Conservation (phyloP, 139 green algal genomes). For the Bryopsis sp. region DNA sequence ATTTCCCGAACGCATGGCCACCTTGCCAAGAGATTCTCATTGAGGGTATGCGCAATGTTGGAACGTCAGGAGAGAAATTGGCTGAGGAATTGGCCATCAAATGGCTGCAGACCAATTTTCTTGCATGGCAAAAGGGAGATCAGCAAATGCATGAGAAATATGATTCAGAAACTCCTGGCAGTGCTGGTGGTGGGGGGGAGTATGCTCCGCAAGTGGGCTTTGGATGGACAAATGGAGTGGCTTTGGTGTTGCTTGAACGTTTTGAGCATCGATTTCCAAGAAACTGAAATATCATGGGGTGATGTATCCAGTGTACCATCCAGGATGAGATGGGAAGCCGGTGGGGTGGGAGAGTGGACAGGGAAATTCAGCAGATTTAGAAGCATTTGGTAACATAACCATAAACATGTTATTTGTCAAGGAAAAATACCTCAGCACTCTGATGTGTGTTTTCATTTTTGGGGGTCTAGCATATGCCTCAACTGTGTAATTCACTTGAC, state of each 20-base stretch:
- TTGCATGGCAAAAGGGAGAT: slow-evolving; percentile 23
- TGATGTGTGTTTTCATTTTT: too few species aligned
- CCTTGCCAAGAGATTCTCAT: slow-evolving; percentile 75
- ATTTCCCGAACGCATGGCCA: slow-evolving; percentile 89
- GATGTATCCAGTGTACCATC: too few species aligned
- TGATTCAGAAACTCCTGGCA: slow-evolving; percentile 23
- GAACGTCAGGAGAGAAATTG: slow-evolving; percentile 19
- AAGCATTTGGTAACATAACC: too few species aligned
- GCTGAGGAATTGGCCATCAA: slow-evolving; percentile 32
- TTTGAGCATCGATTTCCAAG: too few species aligned
- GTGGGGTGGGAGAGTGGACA: too few species aligned
- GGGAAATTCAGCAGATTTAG: too few species aligned
- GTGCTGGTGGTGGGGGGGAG: slow-evolving; percentile 40
- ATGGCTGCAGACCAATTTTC: slow-evolving; percentile 37
- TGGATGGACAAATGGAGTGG: slow-evolving; percentile 81
- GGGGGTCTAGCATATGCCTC: too few species aligned
- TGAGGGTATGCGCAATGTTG: slow-evolving; percentile 25
- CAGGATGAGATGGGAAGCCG: too few species aligned
- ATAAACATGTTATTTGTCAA: too few species aligned
- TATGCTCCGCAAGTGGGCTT: slow-evolving; percentile 64
- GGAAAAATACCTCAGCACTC: too few species aligned
- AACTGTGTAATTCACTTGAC: too few species aligned
- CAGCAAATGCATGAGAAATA: slow-evolving; percentile 74
- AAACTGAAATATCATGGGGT: too few species aligned
- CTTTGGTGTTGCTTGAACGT: slow-evolving; percentile 51